Conservation (phyloP, 306 rosid genomes). For the Acacia crassicarpa region DNA sequence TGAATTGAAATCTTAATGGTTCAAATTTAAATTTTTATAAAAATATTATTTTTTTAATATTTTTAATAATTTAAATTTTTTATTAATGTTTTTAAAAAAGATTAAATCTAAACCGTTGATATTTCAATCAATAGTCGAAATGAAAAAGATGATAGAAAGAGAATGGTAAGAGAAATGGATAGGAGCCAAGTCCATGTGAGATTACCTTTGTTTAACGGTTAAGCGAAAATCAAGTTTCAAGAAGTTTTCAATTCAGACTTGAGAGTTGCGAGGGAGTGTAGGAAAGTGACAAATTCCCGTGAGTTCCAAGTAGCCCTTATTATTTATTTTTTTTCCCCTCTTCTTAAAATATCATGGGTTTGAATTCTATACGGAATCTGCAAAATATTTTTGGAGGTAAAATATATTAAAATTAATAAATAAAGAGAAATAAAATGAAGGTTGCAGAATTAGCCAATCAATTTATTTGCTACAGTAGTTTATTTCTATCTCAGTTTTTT, state of each 20-base stretch:
- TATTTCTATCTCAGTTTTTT: too few relatives aligned
- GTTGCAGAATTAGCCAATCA: not conserved
- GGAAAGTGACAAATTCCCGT: constrained; percentile 25
- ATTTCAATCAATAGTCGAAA: too few relatives aligned
- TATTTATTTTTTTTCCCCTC: not conserved
- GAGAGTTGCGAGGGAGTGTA: not conserved
- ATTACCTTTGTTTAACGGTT: not conserved
- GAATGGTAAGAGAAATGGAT: too few relatives aligned
- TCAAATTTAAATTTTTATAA: too few relatives aligned
- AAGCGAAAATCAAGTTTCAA: constrained; percentile 2
- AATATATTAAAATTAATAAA: not conserved
- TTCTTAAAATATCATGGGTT: not conserved
- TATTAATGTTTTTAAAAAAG: too few relatives aligned
- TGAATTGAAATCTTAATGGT: too few relatives aligned
- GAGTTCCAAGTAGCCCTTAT: not conserved
- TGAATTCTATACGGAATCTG: not conserved
- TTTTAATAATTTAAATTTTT: too few relatives aligned
- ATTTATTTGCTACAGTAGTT: not conserved
- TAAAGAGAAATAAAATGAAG: not conserved
- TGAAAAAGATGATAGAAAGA: too few relatives aligned
- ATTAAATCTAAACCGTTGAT: too few relatives aligned
- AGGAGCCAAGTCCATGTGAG: too few relatives aligned
- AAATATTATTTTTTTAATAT: too few relatives aligned
- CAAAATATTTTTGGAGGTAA: not conserved
- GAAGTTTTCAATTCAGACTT: not conserved